Evolutionary conservation across 441 rosid species (phyloP), one percentile per base, ranked within the genome.

Genomic region (Adansonia rubrostipa): DNA sequence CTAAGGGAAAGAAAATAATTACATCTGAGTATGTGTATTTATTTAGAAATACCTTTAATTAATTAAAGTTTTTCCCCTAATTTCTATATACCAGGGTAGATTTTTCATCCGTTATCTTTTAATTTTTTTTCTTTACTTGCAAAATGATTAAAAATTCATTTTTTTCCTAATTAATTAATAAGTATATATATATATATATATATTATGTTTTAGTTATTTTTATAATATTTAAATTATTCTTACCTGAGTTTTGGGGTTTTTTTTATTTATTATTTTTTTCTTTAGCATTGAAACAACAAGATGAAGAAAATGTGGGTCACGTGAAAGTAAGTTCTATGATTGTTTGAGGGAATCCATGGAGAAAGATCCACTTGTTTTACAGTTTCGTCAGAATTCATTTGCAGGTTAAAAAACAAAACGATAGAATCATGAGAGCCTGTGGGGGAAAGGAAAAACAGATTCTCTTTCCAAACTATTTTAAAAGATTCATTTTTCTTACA

Each of bases 401-500:
- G 54, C 54, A 50, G 4, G 54, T 13, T 48, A 48, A 0, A 2
- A 2, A 14, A 48, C 53, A 9, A 48, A 48, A 11, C 15, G 53
- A 10, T 11, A 53, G 58, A 53, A 53, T 53, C 57, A 53, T 53
- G 57, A n/a, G 57, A 53, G 6, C 19, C 15, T 4, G 15, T 11
- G 57, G 57, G 19, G 33, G 33, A 28, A 28, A 28, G 33, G 33
- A 5, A 53, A 53, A 53, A 53, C 14, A 53, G 1, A 1, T 15
- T 54, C 20, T 54, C 20, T 54, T 6, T 54, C 58, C 58, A 54
- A 6, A 54, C 58, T 15, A n/a, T 5, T 0, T 54, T 54, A 54
- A 50, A 54, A 54, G 58, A 54, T 54, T n/a, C 58, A 54, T 54
- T 54, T 50, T 54, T 54, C 58, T n/a, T 54, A 54, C 60, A 54